Conservation (phyloP, 2,329 filamentous ascomycete genomes). For the Ascocoryne sarcoides region DNA sequence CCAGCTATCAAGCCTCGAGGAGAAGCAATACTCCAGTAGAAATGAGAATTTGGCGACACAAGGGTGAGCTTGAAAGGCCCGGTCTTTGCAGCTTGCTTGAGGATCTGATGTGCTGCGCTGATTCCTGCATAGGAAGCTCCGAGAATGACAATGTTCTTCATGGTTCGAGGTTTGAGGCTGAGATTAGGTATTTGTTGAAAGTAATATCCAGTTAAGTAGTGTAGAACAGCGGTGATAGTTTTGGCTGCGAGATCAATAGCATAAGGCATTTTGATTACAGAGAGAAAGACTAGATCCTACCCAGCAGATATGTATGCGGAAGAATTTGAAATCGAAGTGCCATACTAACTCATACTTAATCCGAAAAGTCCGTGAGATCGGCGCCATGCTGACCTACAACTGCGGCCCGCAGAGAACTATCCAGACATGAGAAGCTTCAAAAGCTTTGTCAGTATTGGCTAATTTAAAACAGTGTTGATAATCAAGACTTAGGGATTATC, state of each 20-base stretch:
- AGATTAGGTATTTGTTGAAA: slow-evolving; percentile 2
- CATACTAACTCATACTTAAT: too few species aligned
- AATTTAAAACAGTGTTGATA: too few species aligned
- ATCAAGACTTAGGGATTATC: too few species aligned
- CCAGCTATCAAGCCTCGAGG: slow-evolving; percentile 38
- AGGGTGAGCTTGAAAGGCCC: slow-evolving; percentile 44
- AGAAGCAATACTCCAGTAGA: slow-evolving; percentile 43
- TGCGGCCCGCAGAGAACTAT: too few species aligned
- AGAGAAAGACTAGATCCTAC: neutral
- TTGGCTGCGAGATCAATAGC: slow-evolving; percentile 1
- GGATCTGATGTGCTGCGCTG: slow-evolving; percentile 25
- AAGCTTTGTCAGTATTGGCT: too few species aligned
- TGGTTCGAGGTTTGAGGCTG: slow-evolving; percentile 6
- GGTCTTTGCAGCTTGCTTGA: slow-evolving; percentile 21
- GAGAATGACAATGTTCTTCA: slow-evolving; percentile 28
- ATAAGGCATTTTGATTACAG: slow-evolving; percentile 6
- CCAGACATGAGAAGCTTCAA: too few species aligned
- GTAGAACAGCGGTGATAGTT: neutral
- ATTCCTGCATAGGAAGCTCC: slow-evolving; percentile 28
- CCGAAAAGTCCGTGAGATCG: too few species aligned
- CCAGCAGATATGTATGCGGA: too few species aligned
- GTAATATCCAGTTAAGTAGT: neutral
- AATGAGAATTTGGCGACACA: slow-evolving; percentile 42
- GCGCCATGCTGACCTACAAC: too few species aligned
- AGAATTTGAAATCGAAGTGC: too few species aligned